phyloP scores from a whole-genome alignment of 2,329 filamentous ascomycete genomes.

The Aspergillaceae sp. region DNA sequence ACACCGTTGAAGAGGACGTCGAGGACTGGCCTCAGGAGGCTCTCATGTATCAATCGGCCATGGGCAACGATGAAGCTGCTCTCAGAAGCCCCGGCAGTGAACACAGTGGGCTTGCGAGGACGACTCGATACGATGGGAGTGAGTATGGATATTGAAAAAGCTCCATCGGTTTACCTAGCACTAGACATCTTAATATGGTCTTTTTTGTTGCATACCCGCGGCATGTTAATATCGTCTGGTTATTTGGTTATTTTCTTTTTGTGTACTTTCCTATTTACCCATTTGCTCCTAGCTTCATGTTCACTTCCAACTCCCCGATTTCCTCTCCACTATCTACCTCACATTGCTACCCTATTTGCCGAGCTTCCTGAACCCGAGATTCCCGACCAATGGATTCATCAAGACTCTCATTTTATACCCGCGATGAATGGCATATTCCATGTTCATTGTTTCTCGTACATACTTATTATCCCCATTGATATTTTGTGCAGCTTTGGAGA shows the following conservation, averaged over 20 bases:
- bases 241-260: neutral
- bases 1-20: slow-evolving; percentile 17
- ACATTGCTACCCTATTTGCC: too few species aligned
- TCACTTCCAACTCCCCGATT: too few species aligned
- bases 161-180: too few species aligned
- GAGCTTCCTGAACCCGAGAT: too few species aligned
- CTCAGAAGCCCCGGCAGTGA: slow-evolving; percentile 13
- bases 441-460: neutral
- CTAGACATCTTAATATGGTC: too few species aligned
- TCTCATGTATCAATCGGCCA: slow-evolving; percentile 29
- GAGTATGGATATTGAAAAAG: slow-evolving; percentile 9
- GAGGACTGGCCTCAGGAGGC: slow-evolving; percentile 36
- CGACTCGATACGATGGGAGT: slow-evolving; percentile 20
- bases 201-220: too few species aligned
- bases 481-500: too few species aligned
- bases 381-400: neutral
- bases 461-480: too few species aligned
- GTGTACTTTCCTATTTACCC: neutral
- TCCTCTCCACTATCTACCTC: too few species aligned
- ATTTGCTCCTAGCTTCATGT: too few species aligned
- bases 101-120: slow-evolving; percentile 15
- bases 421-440: neutral
- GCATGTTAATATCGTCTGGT: neutral
- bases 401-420: neutral
- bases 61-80: slow-evolving; percentile 13